Evolutionary conservation across 2,329 filamentous ascomycete genomes (phyloP).

Genomic region (Alternaria viburni): DNA sequence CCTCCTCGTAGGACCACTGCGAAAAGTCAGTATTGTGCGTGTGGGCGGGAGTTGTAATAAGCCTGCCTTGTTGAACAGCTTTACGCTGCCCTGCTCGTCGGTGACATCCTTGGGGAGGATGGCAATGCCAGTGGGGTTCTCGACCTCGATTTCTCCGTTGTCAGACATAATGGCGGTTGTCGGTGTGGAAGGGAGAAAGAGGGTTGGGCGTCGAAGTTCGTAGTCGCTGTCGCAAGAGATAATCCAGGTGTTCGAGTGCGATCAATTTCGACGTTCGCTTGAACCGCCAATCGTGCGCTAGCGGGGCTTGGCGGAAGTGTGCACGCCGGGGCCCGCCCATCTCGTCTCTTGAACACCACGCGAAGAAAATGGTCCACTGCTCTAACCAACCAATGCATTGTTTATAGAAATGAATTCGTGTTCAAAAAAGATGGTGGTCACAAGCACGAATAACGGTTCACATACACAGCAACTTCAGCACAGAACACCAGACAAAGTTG

Average conservation of each 20-base stretch:
- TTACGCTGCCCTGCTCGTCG: slow-evolving; percentile 87
- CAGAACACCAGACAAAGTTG: neutral
- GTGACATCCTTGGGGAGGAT: slow-evolving; percentile 93
- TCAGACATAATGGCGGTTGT: slow-evolving; percentile 76
- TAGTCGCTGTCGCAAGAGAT: slow-evolving; percentile 36
- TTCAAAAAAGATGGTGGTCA: rapidly evolving
- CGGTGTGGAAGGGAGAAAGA: slow-evolving; percentile 28
- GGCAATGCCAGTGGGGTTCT: slow-evolving; percentile 74
- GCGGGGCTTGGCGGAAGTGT: slow-evolving; percentile 22
- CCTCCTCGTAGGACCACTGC: slow-evolving; percentile 92
- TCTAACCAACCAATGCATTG: neutral
- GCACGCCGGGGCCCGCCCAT: neutral
- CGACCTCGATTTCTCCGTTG: slow-evolving; percentile 87
- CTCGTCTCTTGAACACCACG: neutral
- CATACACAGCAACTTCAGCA: neutral
- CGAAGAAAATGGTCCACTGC: neutral
- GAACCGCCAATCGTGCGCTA: slow-evolving; percentile 18
- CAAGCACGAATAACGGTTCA: neutral
- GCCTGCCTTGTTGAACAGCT: slow-evolving; percentile 86
- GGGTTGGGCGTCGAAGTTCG: slow-evolving; percentile 33
- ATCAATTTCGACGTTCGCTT: slow-evolving; percentile 20
- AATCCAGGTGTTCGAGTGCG: slow-evolving; percentile 18
- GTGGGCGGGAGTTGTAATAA: slow-evolving; percentile 8
- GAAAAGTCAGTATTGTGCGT: slow-evolving; percentile 19
- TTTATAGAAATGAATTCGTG: no score